Percentiles rank a stretch among this genome's conserved stretches.
Conservation (phyloP, 2,329 filamentous ascomycete species). For the Trichophyton equinum region DNA sequence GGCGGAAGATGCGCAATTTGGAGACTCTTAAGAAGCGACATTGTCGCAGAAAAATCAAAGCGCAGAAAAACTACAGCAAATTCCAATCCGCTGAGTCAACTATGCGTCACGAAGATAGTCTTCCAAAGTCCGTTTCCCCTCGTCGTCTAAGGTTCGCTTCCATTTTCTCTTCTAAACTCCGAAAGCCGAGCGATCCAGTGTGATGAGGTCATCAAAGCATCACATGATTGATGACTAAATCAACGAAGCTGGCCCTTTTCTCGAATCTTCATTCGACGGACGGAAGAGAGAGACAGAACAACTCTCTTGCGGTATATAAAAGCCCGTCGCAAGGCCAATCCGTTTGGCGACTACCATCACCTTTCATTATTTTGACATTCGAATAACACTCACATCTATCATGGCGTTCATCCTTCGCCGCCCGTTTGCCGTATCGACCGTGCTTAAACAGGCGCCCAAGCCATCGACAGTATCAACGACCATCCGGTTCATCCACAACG, state of each 20-base stretch:
- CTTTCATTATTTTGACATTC: constrained; percentile 7
- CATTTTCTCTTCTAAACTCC: not conserved
- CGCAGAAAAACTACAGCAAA: not conserved
- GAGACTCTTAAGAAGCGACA: constrained; percentile 49
- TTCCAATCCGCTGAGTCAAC: not conserved
- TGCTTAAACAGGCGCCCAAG: constrained; percentile 45
- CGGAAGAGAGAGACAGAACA: too few relatives aligned
- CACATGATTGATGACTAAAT: constrained; percentile 7
- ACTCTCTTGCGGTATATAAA: not conserved
- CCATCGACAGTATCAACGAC: constrained; percentile 33
- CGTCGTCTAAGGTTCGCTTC: too few relatives aligned
- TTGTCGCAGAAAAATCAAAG: constrained; percentile 3
- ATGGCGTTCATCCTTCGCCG: constrained; percentile 56
- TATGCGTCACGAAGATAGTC: not conserved
- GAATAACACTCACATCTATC: constrained; percentile 5
- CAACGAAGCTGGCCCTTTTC: constrained; percentile 17
- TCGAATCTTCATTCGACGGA: constrained; percentile 27
- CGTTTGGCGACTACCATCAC: constrained; percentile 6
- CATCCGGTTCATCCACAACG: constrained; percentile 49
- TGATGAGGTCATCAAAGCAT: not conserved
- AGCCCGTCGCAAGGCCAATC: not conserved
- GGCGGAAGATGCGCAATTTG: constrained; percentile 62
- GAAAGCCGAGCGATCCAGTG: not conserved
- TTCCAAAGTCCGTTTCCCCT: not conserved
- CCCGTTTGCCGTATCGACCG: constrained; percentile 50